Percentiles rank a stretch among this genome's conserved stretches.
These are phyloP conservation scores for Coemansia sp. DNA, from an alignment of 192 early-diverging fungal species.

Conservation along the genomic window DNA sequence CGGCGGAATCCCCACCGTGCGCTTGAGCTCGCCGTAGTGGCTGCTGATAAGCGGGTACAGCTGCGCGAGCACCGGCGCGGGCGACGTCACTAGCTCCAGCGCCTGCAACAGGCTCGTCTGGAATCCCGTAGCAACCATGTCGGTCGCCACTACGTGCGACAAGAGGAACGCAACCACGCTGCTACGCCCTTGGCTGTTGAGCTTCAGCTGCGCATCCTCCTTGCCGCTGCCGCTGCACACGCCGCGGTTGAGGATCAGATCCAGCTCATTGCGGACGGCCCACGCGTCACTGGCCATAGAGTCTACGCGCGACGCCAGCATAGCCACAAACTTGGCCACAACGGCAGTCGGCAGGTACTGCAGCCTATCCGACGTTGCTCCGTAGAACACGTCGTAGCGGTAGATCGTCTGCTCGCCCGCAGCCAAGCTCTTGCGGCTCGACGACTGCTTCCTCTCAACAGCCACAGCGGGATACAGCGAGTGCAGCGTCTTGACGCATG, in stretches of 20 bases:
- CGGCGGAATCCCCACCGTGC: background rate
- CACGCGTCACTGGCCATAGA: slow-evolving; percentile 28
- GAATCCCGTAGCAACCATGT: slow-evolving; percentile 20
- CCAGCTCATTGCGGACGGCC: slow-evolving; percentile 47
- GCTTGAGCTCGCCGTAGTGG: slow-evolving; percentile 18
- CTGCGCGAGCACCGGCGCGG: slow-evolving; percentile 28
- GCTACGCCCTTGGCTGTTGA: slow-evolving; percentile 39
- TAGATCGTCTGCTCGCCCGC: slow-evolving; percentile 47
- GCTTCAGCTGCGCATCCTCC: slow-evolving; percentile 17
- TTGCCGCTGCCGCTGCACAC: slow-evolving; percentile 18
- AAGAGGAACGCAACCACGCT: slow-evolving; percentile 57
- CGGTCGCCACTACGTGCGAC: slow-evolving; percentile 58
- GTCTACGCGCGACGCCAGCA: slow-evolving; percentile 36
- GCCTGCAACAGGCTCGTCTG: slow-evolving; percentile 27
- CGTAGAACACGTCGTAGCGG: slow-evolving; percentile 65
- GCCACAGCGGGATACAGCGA: slow-evolving; percentile 18
- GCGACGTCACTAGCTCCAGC: slow-evolving; percentile 11
- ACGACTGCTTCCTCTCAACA: slow-evolving; percentile 19
- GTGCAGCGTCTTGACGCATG: slow-evolving; percentile 62
- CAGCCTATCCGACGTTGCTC: slow-evolving; percentile 45
- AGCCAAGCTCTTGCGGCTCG: slow-evolving; percentile 3
- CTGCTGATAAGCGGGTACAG: slow-evolving; percentile 29
- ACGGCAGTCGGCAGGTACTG: slow-evolving; percentile 60
- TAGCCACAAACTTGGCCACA: slow-evolving; percentile 53
- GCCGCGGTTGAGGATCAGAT: slow-evolving; percentile 44